Percentiles rank a stretch among this genome's conserved stretches.
phyloP scores from a whole-genome alignment of 2,329 filamentous ascomycete genomes.

The Aspergillus pseudoviridinutans region DNA sequence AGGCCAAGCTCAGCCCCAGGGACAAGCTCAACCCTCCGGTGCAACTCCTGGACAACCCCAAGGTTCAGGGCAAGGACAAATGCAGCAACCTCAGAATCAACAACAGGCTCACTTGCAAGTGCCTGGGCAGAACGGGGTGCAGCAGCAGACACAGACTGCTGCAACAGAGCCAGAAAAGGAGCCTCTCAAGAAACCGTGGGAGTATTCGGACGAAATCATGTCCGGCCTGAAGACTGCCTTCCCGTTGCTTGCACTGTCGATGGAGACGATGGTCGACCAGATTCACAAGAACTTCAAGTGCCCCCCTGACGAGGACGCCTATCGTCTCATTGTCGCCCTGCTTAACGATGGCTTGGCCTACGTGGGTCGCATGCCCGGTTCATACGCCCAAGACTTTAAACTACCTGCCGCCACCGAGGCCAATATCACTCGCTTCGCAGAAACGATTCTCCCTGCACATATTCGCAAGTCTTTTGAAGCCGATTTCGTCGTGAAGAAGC shows the following conservation, averaged over 20 bases:
- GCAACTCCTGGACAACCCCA: slow-evolving; percentile 6
- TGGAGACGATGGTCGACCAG: slow-evolving; percentile 99
- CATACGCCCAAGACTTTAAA: slow-evolving; percentile 88
- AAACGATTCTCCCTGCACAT: slow-evolving; percentile 90
- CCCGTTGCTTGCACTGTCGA: slow-evolving; percentile 88
- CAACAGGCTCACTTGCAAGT: slow-evolving; percentile 27
- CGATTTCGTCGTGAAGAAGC: slow-evolving; percentile 94
- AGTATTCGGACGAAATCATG: slow-evolving; percentile 93
- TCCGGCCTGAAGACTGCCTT: slow-evolving; percentile 95
- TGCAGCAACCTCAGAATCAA: slow-evolving; percentile 21
- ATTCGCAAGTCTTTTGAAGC: slow-evolving; percentile 94
- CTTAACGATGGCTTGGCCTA: slow-evolving; percentile 94
- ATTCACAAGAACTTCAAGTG: slow-evolving; percentile 99
- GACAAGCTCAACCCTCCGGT: slow-evolving; percentile 1
- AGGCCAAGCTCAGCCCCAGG: slow-evolving; percentile 8
- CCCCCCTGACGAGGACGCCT: slow-evolving; percentile 95
- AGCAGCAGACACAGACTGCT: slow-evolving; percentile 22
- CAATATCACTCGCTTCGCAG: slow-evolving; percentile 94
- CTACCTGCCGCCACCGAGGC: slow-evolving; percentile 85
- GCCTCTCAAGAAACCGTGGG: slow-evolving; percentile 77
- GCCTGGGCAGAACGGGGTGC: slow-evolving; percentile 23
- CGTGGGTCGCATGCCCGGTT: slow-evolving; percentile 78
- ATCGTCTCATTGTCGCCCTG: slow-evolving; percentile 92
- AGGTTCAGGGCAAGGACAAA: slow-evolving; percentile 21
- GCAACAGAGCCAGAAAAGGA: slow-evolving; percentile 36